phyloP scores from a whole-genome alignment of 306 rosid species.

The Inga oerstediana region DNA sequence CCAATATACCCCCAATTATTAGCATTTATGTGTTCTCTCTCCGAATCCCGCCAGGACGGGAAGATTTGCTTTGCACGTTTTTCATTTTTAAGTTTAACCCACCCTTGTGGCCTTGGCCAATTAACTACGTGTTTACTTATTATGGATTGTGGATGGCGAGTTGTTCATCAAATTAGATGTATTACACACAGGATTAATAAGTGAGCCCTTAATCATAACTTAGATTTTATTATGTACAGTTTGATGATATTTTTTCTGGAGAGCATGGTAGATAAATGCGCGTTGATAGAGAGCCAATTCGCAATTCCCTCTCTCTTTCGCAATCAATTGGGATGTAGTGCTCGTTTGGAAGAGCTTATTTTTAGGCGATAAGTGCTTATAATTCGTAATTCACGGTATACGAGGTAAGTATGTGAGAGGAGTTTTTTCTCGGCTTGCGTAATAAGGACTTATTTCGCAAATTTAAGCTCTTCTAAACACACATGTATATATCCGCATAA shows the following conservation, averaged over 20 bases:
- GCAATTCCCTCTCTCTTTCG: too few relatives aligned
- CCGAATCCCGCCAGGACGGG: background rate
- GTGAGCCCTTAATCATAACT: too few relatives aligned
- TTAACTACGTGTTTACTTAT: background rate
- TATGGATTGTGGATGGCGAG: background rate
- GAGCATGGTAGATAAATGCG: background rate
- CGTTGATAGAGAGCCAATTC: constrained; percentile 14
- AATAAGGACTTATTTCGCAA: too few relatives aligned
- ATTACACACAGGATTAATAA: too few relatives aligned
- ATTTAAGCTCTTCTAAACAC: too few relatives aligned
- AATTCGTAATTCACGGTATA: too few relatives aligned
- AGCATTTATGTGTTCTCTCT: background rate
- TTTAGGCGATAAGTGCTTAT: too few relatives aligned
- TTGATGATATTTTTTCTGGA: background rate
- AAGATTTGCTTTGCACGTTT: background rate
- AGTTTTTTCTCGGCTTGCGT: too few relatives aligned
- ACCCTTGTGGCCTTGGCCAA: background rate
- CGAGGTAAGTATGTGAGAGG: too few relatives aligned
- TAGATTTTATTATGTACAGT: background rate
- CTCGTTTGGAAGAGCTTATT: too few relatives aligned
- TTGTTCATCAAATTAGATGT: background rate
- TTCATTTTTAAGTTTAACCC: background rate
- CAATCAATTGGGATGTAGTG: background rate
- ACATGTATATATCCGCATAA: background rate
- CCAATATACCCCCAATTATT: background rate